Conservation (phyloP, 257 asterid species). For the Misopates orontium region DNA sequence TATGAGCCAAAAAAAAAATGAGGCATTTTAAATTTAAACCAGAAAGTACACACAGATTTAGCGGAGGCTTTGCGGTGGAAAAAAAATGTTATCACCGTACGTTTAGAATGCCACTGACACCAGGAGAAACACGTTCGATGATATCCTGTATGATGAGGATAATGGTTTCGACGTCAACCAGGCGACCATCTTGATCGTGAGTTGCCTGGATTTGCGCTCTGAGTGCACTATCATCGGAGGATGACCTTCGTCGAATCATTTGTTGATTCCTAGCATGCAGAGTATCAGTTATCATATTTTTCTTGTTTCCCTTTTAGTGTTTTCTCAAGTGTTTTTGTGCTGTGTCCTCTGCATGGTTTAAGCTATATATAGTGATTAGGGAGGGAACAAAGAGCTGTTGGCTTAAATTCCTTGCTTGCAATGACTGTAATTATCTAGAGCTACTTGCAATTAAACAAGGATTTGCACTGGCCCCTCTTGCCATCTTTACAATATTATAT, state of each 20-base stretch:
- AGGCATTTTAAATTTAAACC: too few species aligned
- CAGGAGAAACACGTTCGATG: constrained; percentile 56
- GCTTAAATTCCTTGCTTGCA: constrained; percentile 83
- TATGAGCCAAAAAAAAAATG: too few species aligned
- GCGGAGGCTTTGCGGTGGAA: too few species aligned
- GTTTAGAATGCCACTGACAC: constrained; percentile 47
- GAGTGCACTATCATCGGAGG: constrained; percentile 54
- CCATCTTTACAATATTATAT: neutral
- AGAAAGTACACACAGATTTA: neutral
- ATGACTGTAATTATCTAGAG: constrained; percentile 47
- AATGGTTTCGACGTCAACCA: constrained; percentile 49
- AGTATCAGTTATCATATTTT: constrained; percentile 36
- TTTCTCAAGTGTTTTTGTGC: constrained; percentile 4
- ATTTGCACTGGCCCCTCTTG: constrained; percentile 37
- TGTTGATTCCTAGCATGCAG: constrained; percentile 34
- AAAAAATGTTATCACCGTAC: too few species aligned
- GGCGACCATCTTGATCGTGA: constrained; percentile 54
- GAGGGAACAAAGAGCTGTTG: constrained; percentile 43
- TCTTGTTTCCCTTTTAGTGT: neutral
- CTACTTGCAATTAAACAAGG: constrained; percentile 36
- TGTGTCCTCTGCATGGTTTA: constrained; percentile 20
- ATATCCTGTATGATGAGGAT: constrained; percentile 51
- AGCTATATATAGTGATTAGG: constrained; percentile 50
- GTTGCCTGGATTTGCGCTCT: constrained; percentile 60
- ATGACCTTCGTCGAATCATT: constrained; percentile 32